Percentiles rank a stretch among this genome's conserved stretches.
phyloP scores from a whole-genome alignment of 345 rosid species.

The Corchorus olitorius region DNA sequence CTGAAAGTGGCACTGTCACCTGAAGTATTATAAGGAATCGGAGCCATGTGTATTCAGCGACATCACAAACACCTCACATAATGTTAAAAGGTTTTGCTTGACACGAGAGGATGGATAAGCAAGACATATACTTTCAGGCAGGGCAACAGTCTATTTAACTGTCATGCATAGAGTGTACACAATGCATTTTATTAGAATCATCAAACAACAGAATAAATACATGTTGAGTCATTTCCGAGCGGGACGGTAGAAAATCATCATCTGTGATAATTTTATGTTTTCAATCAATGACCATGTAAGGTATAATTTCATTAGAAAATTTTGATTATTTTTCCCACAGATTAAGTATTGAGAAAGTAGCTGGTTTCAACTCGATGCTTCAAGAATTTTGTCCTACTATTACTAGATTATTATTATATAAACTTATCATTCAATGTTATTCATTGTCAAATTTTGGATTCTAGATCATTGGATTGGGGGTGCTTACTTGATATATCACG shows the following conservation, averaged over 20 bases:
- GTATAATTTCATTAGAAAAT: slow-evolving; percentile 10
- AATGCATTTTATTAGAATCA: neutral
- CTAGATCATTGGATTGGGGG: neutral
- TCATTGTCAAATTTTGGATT: neutral
- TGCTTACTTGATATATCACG: neutral
- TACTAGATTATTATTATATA: neutral
- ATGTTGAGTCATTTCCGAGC: neutral
- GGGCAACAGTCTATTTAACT: slow-evolving; percentile 7
- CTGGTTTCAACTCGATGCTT: neutral
- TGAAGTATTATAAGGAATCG: slow-evolving; percentile 28
- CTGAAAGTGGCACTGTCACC: slow-evolving; percentile 37
- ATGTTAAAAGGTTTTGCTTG: slow-evolving; percentile 11
- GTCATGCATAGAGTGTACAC: slow-evolving; percentile 25
- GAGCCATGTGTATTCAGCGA: slow-evolving; percentile 19
- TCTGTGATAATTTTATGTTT: neutral
- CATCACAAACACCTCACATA: slow-evolving; percentile 19
- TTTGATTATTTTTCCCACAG: neutral
- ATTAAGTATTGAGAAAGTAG: neutral
- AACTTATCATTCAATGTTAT: neutral
- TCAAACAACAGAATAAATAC: neutral
- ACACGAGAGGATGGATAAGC: slow-evolving; percentile 19
- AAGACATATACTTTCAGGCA: slow-evolving; percentile 8
- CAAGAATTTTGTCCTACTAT: neutral
- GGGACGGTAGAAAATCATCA: neutral
- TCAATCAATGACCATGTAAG: neutral